A percentile compares a stretch with the other conserved stretches of the same genome.
Conservation (phyloP, 345 rosid genomes). For the Viola odorata region DNA sequence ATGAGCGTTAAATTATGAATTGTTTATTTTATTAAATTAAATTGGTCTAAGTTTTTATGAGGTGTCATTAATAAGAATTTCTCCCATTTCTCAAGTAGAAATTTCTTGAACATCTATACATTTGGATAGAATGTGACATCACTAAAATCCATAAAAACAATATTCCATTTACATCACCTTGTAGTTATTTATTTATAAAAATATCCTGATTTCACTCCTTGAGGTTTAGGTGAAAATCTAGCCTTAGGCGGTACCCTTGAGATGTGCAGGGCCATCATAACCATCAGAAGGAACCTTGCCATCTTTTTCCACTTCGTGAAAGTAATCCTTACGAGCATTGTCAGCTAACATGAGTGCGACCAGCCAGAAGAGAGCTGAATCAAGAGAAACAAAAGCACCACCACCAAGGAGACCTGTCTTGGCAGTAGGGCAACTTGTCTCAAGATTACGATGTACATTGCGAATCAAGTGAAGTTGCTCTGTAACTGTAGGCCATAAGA, state of each 20-base stretch:
- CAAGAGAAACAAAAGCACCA: constrained; percentile 74
- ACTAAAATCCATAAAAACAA: not conserved
- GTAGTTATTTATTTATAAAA: too few relatives aligned
- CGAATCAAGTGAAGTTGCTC: constrained; percentile 63
- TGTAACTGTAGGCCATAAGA: constrained; percentile 68
- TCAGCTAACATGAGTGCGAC: constrained; percentile 69
- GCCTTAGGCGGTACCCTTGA: constrained; percentile 14
- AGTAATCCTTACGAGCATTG: constrained; percentile 85
- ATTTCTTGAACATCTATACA: too few relatives aligned
- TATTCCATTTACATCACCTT: too few relatives aligned
- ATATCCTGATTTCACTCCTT: too few relatives aligned
- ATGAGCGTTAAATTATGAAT: too few relatives aligned
- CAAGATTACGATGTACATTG: constrained; percentile 44
- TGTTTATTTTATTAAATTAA: too few relatives aligned
- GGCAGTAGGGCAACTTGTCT: constrained; percentile 62
- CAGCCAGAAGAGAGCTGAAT: constrained; percentile 75
- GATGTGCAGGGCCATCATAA: constrained; percentile 4
- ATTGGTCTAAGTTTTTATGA: too few relatives aligned
- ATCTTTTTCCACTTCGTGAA: constrained; percentile 44
- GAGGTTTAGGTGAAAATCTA: too few relatives aligned
- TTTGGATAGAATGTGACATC: too few relatives aligned
- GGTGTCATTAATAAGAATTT: too few relatives aligned
- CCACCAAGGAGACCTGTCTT: constrained; percentile 90
- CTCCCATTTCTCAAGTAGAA: too few relatives aligned
- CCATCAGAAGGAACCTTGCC: constrained; percentile 3